phyloP scores from a whole-genome alignment of 257 asterid genomes.

The Haberlea rhodopensis region DNA sequence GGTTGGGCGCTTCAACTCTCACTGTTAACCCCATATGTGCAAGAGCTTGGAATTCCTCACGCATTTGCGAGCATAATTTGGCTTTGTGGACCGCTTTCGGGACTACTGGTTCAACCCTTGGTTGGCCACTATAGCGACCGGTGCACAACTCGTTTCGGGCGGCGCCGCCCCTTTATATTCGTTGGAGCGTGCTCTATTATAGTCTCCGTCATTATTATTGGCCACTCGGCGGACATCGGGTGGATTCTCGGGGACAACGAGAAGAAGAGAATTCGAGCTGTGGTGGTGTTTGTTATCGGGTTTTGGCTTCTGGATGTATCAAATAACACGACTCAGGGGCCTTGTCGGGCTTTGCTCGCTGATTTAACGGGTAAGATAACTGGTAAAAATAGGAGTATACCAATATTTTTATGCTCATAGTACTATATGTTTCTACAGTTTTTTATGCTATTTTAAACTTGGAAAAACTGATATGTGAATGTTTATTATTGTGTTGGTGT shows the following conservation, averaged over 20 bases:
- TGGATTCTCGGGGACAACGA: conserved; percentile 64
- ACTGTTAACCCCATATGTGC: conserved; percentile 74
- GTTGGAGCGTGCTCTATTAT: conserved; percentile 66
- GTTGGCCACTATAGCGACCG: conserved; percentile 75
- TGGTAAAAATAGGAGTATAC: not conserved
- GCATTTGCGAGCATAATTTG: conserved; percentile 84
- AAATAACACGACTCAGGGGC: conserved; percentile 84
- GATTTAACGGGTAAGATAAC: conserved; percentile 69
- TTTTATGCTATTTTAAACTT: not conserved
- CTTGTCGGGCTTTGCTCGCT: conserved; percentile 86
- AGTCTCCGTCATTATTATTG: conserved; percentile 61
- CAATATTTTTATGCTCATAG: not conserved
- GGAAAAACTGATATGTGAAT: too few species aligned
- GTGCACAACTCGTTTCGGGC: conserved; percentile 66
- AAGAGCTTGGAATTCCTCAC: conserved; percentile 87
- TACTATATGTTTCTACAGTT: not conserved
- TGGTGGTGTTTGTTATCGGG: conserved; percentile 61
- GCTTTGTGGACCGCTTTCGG: conserved; percentile 89
- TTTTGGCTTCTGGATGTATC: conserved; percentile 92
- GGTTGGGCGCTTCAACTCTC: conserved; percentile 93
- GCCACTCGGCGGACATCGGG: conserved; percentile 75
- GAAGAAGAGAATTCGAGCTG: conserved; percentile 48
- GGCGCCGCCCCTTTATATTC: conserved; percentile 76
- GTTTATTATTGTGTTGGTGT: too few species aligned
- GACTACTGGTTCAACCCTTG: conserved; percentile 81